Percentiles rank a stretch among this genome's conserved stretches.
Conservation (phyloP, 805 yeast species). For the Candida methanosorbosa region DNA sequence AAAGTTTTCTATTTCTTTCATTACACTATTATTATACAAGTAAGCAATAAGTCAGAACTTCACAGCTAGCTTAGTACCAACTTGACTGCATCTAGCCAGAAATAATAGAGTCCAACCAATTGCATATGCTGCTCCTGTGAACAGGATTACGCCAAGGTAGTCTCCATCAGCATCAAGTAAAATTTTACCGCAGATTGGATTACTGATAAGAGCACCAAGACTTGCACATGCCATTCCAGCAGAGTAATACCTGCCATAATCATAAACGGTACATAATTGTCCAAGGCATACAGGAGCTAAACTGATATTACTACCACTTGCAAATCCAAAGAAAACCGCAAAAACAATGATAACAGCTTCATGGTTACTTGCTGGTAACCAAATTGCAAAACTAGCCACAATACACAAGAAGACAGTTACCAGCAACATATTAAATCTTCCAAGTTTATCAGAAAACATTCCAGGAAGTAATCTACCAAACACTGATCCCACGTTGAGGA, state of each 20-base stretch:
- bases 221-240: slow-evolving; percentile 1
- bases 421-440: slow-evolving; percentile 29
- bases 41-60: too few species aligned
- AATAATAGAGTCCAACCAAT: not conserved
- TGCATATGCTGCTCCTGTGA: not conserved
- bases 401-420: slow-evolving; percentile 23
- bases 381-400: slow-evolving; percentile 22
- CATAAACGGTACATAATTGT: slow-evolving; percentile 25
- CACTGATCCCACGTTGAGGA: slow-evolving; percentile 22
- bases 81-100: not conserved
- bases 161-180: not conserved
- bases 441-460: slow-evolving; percentile 24
- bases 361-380: slow-evolving; percentile 28
- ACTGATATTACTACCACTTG: slow-evolving; percentile 26
- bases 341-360: slow-evolving; percentile 22
- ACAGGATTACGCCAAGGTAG: not conserved
- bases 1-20: too few species aligned
- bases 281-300: slow-evolving; percentile 32
- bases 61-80: not conserved
- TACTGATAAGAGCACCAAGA: slow-evolving; percentile 2
- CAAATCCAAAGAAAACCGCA: slow-evolving; percentile 27
- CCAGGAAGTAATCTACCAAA: slow-evolving; percentile 30
- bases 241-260: slow-evolving; percentile 29
- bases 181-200: slow-evolving; percentile 1
- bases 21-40: too few species aligned